Base-by-base conservation (phyloP, 306 rosid genomes). In the Biancaea sappan region DNA sequence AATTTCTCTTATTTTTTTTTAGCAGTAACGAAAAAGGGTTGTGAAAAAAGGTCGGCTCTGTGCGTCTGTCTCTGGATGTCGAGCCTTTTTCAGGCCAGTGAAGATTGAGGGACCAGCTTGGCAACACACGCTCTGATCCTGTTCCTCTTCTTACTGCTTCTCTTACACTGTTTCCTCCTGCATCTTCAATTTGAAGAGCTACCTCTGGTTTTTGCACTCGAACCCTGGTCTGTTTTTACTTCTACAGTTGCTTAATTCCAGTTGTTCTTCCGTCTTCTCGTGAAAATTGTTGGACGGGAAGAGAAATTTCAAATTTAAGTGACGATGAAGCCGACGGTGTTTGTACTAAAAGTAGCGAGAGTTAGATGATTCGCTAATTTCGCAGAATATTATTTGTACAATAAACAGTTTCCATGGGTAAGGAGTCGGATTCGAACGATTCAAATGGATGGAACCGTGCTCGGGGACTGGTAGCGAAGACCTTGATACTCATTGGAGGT, bases 401-500 rank as follows among this genome's bases (percentile, higher is more conserved):
- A 16, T 6, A 16, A 25, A 25, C 31, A 50, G 12, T 5, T 50
- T 18, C 15, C 37, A 91, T 91, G 97, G 87, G 76, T 31, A 79
- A 64, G 26, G 93, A 76, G 68, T 66, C 86, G 60, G 86, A 85
- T 58, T 78, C 86, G 50, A 43, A 62, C 60, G 53, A 71, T 66
- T 73, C 88, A 13, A 75, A 79, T 37, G 98, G 91, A 29, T 88
- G 91, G 93, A 66, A 84, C 82, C 71, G 85, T 83, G 91, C 84
- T 38, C 86, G 90, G 18, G 98, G 99, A 3, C 67, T 92, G 57
- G 89, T 89, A 15, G 60, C 85, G 48, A 95, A 95, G 80, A 82
- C 90, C 51, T 69, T 95, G 51, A 61, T 95, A 9, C 83, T 95
- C 31, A 67, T 95, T 8, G 99, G 99, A 19, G 98, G 99, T 13